Conservation (phyloP, 1,139 yeast genomes). For the Entelexis sorbosivorans region DNA sequence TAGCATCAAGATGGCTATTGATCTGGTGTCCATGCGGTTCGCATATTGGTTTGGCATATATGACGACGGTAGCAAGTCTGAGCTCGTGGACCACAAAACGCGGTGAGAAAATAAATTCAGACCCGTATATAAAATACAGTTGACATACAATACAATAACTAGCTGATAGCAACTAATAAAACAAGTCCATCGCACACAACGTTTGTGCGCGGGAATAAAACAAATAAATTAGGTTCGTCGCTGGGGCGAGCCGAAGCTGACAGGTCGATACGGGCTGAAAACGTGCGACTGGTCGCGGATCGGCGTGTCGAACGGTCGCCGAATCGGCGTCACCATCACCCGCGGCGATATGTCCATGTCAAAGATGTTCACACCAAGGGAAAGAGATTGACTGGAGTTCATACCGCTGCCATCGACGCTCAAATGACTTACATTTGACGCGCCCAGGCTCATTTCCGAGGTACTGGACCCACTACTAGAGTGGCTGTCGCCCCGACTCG, state of each 20-base stretch:
- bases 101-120: not conserved
- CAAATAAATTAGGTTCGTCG: slow-evolving; percentile 2
- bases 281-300: slow-evolving; percentile 24
- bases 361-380: slow-evolving; percentile 1
- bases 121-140: not conserved
- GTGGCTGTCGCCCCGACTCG: not conserved
- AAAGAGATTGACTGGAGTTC: not conserved
- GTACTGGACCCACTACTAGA: not conserved
- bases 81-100: not conserved
- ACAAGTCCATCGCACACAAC: not conserved
- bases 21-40: slow-evolving; percentile 76
- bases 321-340: slow-evolving; percentile 22
- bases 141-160: not conserved
- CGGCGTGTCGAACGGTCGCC: slow-evolving; percentile 25
- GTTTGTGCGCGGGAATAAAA: not conserved
- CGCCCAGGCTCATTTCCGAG: not conserved
- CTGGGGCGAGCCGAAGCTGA: slow-evolving; percentile 20
- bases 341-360: slow-evolving; percentile 15
- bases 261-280: slow-evolving; percentile 22
- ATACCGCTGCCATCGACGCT: not conserved
- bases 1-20: slow-evolving; percentile 90
- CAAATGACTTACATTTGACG: not conserved
- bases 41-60: slow-evolving; percentile 83
- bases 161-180: not conserved
- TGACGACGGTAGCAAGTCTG: slow-evolving; percentile 25